Percentiles rank a stretch among this genome's conserved stretches.
phyloP scores from a whole-genome alignment of 768 basidiomycete genomes.

The Lyophyllum atratum region DNA sequence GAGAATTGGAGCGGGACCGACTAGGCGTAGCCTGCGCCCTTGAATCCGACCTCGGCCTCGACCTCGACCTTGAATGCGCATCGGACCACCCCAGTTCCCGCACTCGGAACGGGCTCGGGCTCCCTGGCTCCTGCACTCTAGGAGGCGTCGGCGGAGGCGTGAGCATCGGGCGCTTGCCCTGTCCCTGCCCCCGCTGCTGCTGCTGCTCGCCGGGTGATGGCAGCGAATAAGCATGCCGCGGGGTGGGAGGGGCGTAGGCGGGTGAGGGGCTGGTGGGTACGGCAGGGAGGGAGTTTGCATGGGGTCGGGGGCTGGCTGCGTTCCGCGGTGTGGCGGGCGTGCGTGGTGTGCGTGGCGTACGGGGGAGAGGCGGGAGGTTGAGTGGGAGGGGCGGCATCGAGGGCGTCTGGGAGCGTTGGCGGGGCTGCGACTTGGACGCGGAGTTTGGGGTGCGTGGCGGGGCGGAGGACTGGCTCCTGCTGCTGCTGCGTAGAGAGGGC shows the following conservation, averaged over 20 bases:
- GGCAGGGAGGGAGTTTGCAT: slow-evolving; percentile 6
- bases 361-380: not conserved
- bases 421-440: not conserved
- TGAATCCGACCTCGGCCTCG: no score
- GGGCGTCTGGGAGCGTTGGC: not conserved
- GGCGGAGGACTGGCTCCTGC: not conserved
- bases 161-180: slow-evolving; percentile 11
- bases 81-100: not conserved
- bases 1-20: not conserved
- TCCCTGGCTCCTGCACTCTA: no score
- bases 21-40: not conserved
- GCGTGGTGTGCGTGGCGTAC: not conserved
- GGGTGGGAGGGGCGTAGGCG: not conserved
- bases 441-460: not conserved
- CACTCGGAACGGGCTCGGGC: slow-evolving; percentile 1
- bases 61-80: not conserved
- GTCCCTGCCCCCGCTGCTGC: not conserved
- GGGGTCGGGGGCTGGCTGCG: not conserved
- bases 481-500: not conserved
- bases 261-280: not conserved
- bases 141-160: slow-evolving; percentile 31
- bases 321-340: not conserved
- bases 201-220: no score
- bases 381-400: not conserved
- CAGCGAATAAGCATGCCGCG: not conserved